phyloP scores from a whole-genome alignment of 2,329 filamentous ascomycete species.

The Epichloe sibirici region DNA sequence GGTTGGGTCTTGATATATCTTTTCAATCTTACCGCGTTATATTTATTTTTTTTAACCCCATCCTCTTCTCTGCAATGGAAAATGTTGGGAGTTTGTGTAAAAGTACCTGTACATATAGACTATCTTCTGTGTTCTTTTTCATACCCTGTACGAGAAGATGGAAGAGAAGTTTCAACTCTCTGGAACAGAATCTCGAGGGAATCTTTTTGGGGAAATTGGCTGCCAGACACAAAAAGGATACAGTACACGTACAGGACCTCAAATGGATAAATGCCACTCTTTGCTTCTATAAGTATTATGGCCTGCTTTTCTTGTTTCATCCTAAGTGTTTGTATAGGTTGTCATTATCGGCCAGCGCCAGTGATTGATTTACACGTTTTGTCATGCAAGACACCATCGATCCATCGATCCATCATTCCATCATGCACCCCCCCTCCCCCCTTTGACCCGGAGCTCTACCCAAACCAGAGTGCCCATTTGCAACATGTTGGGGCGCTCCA shows the following conservation, averaged over 20 bases:
- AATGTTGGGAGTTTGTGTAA: background rate
- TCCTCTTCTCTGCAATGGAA: background rate
- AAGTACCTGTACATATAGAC: background rate
- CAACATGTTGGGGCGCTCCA: constrained; percentile 37
- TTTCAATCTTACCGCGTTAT: background rate
- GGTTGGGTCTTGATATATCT: background rate
- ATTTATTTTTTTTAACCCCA: background rate
- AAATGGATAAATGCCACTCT: constrained; percentile 7
- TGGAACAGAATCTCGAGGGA: background rate
- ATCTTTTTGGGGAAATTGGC: background rate
- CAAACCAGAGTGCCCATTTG: constrained; percentile 47
- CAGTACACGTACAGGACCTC: background rate
- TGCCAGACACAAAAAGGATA: background rate
- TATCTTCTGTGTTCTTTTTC: constrained; percentile 6
- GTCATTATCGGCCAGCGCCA: background rate
- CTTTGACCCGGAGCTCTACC: constrained; percentile 36
- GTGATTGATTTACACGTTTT: background rate
- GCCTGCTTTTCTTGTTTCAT: background rate
- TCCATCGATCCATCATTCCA: background rate
- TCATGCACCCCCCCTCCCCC: background rate
- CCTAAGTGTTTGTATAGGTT: background rate
- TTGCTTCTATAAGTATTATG: background rate
- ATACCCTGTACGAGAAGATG: constrained; percentile 12
- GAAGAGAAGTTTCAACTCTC: background rate
- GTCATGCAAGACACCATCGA: no score